A percentile compares a stretch with the other conserved stretches of the same genome.
These are phyloP conservation scores for Pulveroboletus frians DNA, from an alignment of 768 basidiomycete genomes.

Conservation along the genomic window DNA sequence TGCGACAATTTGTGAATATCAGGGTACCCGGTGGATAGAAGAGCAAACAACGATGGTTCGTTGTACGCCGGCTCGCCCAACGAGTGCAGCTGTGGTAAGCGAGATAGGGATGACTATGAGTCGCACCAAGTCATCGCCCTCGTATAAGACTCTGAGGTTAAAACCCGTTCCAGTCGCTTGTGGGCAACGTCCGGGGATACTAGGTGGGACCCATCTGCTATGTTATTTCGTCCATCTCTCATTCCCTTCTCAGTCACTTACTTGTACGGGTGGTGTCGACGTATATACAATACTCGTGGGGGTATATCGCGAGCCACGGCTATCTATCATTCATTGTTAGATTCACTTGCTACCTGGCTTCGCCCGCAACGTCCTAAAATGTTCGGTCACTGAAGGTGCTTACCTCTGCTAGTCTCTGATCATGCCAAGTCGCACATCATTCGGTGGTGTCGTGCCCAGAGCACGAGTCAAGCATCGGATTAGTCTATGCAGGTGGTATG, in stretches of 20 bases:
- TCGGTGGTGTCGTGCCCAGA: background rate
- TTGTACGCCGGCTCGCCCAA: slow-evolving; percentile 21
- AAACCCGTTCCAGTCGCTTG: slow-evolving; percentile 12
- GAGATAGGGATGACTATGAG: slow-evolving; percentile 19
- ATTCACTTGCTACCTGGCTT: background rate
- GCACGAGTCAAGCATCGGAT: background rate
- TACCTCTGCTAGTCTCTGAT: background rate
- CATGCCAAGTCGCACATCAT: background rate
- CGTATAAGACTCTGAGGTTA: slow-evolving; percentile 12
- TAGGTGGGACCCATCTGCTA: background rate
- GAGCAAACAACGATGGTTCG: slow-evolving; percentile 14
- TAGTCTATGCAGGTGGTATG: background rate
- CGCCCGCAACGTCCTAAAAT: background rate
- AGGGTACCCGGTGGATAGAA: background rate
- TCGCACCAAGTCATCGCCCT: slow-evolving; percentile 14
- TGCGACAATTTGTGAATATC: background rate
- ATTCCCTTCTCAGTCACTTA: background rate
- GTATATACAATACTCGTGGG: background rate
- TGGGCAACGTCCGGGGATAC: slow-evolving; percentile 4
- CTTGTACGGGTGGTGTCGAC: background rate
- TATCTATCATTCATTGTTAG: background rate
- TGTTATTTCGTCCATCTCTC: background rate
- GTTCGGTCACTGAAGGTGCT: slow-evolving; percentile 1
- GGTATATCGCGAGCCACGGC: background rate
- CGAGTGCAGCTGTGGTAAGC: background rate